These are phyloP conservation scores for Penicillium coprophilum DNA, from an alignment of 495 filamentous ascomycete species.

Conservation along the genomic window DNA sequence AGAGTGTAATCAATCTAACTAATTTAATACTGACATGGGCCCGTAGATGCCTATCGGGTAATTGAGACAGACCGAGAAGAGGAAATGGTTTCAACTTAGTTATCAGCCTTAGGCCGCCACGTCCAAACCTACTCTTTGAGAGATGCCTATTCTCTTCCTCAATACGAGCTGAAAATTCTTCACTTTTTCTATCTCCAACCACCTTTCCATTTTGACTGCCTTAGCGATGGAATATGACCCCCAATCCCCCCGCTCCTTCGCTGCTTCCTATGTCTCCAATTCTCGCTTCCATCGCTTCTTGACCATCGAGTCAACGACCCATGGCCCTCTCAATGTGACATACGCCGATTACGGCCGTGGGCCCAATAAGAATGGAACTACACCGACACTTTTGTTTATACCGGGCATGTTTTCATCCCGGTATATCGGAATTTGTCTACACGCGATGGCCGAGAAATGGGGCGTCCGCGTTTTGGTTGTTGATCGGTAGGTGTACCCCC, in stretches of 20 bases:
- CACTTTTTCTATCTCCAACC: not conserved
- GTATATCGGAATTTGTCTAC: conserved; percentile 28
- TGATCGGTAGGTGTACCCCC: conserved; percentile 21
- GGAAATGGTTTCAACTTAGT: not conserved
- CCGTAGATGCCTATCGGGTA: not conserved
- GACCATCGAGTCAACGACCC: conserved; percentile 18
- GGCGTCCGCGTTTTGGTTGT: conserved; percentile 34
- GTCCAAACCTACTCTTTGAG: not conserved
- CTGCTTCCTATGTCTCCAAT: conserved; percentile 24
- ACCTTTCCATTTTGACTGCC: not conserved
- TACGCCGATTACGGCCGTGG: conserved; percentile 30
- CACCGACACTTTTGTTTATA: conserved; percentile 29
- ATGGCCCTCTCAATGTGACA: conserved; percentile 27
- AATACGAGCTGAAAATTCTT: not conserved
- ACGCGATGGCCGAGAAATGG: conserved; percentile 28
- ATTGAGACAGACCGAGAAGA: not conserved
- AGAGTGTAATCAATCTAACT: not conserved
- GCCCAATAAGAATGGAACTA: not conserved
- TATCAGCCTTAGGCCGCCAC: conserved; percentile 3
- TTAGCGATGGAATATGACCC: not conserved
- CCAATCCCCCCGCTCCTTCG: conserved; percentile 10
- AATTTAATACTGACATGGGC: not conserved
- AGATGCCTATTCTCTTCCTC: not conserved
- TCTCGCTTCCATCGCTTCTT: conserved; percentile 30
- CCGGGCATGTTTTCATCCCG: conserved; percentile 40